Evolutionary conservation across 2,329 filamentous ascomycete genomes (phyloP).

Genomic region (Botrytis elliptica): DNA sequence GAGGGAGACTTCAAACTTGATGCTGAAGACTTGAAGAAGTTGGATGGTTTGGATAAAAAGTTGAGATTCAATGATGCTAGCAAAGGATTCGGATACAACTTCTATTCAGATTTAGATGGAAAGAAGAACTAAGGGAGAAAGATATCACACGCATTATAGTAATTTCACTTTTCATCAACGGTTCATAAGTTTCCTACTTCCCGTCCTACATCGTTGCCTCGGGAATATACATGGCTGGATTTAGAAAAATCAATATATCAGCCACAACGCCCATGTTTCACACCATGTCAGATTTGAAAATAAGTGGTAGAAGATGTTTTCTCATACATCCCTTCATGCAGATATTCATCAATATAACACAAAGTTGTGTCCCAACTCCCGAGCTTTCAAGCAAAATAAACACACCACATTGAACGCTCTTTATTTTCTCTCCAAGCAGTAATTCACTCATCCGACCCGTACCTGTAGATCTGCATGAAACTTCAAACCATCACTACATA

Average conservation of each 20-base stretch:
- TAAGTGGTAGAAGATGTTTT: background rate
- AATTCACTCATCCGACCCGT: background rate
- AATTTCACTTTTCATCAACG: background rate
- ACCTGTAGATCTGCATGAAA: background rate
- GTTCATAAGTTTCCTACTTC: background rate
- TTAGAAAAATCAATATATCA: constrained; percentile 3
- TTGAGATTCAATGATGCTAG: constrained; percentile 61
- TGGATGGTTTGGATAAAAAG: constrained; percentile 54
- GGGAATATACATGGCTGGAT: background rate
- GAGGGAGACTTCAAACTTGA: constrained; percentile 61
- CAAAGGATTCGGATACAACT: constrained; percentile 54
- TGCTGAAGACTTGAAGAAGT: constrained; percentile 55
- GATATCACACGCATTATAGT: background rate
- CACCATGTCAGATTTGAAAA: background rate
- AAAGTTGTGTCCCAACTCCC: background rate
- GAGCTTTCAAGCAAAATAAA: background rate
- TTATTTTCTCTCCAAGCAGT: background rate
- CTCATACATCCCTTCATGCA: background rate
- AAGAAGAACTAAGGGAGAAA: constrained; percentile 41
- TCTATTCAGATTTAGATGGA: constrained; percentile 59
- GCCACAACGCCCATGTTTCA: constrained; percentile 1
- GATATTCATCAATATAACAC: background rate
- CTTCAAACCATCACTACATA: background rate
- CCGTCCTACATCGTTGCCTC: background rate
- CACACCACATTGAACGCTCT: background rate